Evolutionary conservation across 192 early-diverging fungal species (phyloP).

Genomic region (Haplosporangium gracile): DNA sequence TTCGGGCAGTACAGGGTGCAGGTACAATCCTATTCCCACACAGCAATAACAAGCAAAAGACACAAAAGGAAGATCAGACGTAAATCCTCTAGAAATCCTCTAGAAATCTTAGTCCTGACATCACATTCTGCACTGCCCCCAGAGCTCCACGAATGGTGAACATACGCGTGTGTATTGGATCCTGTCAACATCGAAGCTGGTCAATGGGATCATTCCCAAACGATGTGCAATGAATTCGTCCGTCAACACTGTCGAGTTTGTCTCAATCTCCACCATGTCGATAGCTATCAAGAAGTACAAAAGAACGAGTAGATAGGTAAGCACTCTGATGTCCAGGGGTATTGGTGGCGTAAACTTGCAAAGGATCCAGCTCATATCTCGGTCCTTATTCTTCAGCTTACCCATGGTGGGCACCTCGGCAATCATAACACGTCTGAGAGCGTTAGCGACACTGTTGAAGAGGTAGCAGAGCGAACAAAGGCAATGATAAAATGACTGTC

Average conservation of each 20-base stretch:
- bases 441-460: slow-evolving; percentile 85
- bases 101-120: not conserved
- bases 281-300: slow-evolving; percentile 73
- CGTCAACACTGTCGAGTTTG: slow-evolving; percentile 92
- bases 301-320: not conserved
- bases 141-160: not conserved
- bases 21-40: slow-evolving; percentile 70
- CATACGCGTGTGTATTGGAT: slow-evolving; percentile 85
- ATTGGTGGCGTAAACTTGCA: not conserved
- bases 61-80: slow-evolving; percentile 5
- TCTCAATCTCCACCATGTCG: slow-evolving; percentile 95
- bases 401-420: slow-evolving; percentile 96
- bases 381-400: slow-evolving; percentile 18
- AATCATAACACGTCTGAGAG: slow-evolving; percentile 95
- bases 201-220: slow-evolving; percentile 93
- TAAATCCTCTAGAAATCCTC: not conserved
- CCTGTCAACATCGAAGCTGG: slow-evolving; percentile 80
- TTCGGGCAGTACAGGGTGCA: slow-evolving; percentile 87
- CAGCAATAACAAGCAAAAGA: not conserved
- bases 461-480: not conserved
- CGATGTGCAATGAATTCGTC: slow-evolving; percentile 98
- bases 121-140: not conserved
- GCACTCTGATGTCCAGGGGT: too few species aligned
- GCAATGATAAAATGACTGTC: not conserved
- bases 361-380: not conserved